A percentile compares a stretch with the other conserved stretches of the same genome.
These are phyloP conservation scores for Annulohypoxylon nitens DNA, from an alignment of 495 filamentous ascomycete species.

Conservation along the genomic window DNA sequence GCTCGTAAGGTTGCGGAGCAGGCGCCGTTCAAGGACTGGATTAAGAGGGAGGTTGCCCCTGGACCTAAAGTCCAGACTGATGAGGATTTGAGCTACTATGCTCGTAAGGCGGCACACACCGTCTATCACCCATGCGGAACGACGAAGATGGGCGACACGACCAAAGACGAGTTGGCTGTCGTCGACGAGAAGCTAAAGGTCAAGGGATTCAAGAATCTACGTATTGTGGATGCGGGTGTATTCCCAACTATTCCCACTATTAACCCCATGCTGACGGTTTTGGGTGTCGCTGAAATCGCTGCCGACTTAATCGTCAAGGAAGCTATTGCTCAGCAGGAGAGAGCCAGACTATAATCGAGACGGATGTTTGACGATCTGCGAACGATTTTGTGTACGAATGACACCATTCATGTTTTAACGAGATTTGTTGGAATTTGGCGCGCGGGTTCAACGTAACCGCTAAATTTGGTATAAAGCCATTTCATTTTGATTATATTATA, in stretches of 20 bases:
- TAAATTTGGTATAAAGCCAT: not conserved
- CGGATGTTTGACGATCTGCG: not conserved
- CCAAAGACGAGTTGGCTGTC: slow-evolving; percentile 72
- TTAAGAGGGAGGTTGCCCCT: slow-evolving; percentile 83
- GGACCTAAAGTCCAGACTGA: slow-evolving; percentile 76
- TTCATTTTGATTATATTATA: not conserved
- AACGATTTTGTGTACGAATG: not conserved
- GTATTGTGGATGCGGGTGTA: slow-evolving; percentile 71
- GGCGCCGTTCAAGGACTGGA: slow-evolving; percentile 81
- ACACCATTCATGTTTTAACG: slow-evolving; percentile 2
- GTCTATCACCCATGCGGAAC: slow-evolving; percentile 90
- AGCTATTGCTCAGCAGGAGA: slow-evolving; percentile 35
- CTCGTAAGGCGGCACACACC: slow-evolving; percentile 79
- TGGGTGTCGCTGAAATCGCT: slow-evolving; percentile 73
- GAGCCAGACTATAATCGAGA: slow-evolving; percentile 44
- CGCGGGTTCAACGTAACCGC: not conserved
- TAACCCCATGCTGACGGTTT: slow-evolving; percentile 74
- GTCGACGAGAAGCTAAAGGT: slow-evolving; percentile 69
- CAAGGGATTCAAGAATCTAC: slow-evolving; percentile 64
- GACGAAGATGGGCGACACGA: slow-evolving; percentile 84
- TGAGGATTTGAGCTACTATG: slow-evolving; percentile 80
- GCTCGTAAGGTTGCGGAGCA: slow-evolving; percentile 78
- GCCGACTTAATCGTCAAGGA: slow-evolving; percentile 71
- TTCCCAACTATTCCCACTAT: slow-evolving; percentile 72
- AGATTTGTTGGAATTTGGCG: not conserved